Base-by-base conservation (phyloP, 192 early-diverging fungal species). In the Endogone sp. region DNA sequence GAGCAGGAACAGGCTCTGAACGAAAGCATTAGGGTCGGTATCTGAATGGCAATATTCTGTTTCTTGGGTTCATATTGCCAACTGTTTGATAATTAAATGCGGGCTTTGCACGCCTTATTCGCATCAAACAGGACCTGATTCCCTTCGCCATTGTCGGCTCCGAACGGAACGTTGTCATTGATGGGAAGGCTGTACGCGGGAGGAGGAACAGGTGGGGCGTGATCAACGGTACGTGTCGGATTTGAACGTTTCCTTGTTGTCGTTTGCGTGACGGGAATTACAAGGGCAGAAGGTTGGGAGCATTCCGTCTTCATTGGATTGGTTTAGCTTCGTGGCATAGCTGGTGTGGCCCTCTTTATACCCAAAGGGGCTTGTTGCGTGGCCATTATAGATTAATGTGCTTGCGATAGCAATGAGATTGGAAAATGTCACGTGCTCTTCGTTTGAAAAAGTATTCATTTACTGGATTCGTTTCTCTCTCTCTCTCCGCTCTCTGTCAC, bases 111-210 rank as follows among this genome's bases (percentile, higher is more conserved):
- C 37, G 37, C 37, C 37, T 13, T 44, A 44, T 44, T 16, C 29
- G 6, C 22, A 31, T 28, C 6, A 29, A 24, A 60, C 62, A 89
- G 82, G 90, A 93, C 64, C 84, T 95, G 75, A 88, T 96, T 24
- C 96, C 96, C 27, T 98, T 98, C 78, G 94, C 95, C 28, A 89
- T 98, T 67, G 94, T 98, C 65, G 96, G 96, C 32, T 94, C 91
- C 32, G 96, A 98, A 81, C 85, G 90, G 74, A 92, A 90, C 72
- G 93, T 96, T 21, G 81, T 87, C 28, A 90, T 94, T 58, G 89
- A 94, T 74, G 96, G 95, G 65, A 92, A 90, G 82, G 79, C 91
- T 27, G 92, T 96, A 63, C 89, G 95, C 59, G 96, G 93, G 55
- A 87, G 96, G 65, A 83, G 91, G 75, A 95, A 95, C 63, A 86